phyloP scores from a whole-genome alignment of 495 filamentous ascomycete species.

The Tuber indicum region DNA sequence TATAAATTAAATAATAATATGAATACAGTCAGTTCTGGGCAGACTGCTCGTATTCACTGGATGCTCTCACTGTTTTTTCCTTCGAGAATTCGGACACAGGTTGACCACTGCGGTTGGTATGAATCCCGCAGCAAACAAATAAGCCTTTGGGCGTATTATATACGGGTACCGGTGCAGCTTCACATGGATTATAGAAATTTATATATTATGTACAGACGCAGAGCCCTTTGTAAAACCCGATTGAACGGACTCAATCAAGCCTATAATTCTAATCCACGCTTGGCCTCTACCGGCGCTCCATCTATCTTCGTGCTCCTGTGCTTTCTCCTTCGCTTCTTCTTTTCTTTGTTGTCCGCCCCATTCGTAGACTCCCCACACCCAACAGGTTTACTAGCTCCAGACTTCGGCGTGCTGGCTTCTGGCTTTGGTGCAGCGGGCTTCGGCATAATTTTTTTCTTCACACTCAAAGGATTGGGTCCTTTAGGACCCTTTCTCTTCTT shows the following conservation, averaged over 20 bases:
- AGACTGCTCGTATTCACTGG: neutral
- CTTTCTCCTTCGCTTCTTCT: constrained; percentile 48
- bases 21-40: neutral
- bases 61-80: neutral
- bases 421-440: constrained; percentile 38
- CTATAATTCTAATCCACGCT: neutral
- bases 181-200: neutral
- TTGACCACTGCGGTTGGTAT: neutral
- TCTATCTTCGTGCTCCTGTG: constrained; percentile 19
- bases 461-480: constrained; percentile 78
- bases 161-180: neutral
- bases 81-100: neutral
- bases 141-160: neutral
- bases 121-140: neutral
- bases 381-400: constrained; percentile 33
- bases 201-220: neutral
- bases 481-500: constrained; percentile 62
- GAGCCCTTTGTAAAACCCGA: neutral
- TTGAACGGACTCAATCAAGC: neutral
- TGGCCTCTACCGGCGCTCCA: neutral
- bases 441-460: constrained; percentile 56
- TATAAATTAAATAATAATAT: neutral
- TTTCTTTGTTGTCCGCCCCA: constrained; percentile 10
- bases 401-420: constrained; percentile 14
- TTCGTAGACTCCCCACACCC: constrained; percentile 27